These are phyloP conservation scores for Aspergillus nidulans DNA, from an alignment of 495 filamentous ascomycete species.

Conservation along the genomic window DNA sequence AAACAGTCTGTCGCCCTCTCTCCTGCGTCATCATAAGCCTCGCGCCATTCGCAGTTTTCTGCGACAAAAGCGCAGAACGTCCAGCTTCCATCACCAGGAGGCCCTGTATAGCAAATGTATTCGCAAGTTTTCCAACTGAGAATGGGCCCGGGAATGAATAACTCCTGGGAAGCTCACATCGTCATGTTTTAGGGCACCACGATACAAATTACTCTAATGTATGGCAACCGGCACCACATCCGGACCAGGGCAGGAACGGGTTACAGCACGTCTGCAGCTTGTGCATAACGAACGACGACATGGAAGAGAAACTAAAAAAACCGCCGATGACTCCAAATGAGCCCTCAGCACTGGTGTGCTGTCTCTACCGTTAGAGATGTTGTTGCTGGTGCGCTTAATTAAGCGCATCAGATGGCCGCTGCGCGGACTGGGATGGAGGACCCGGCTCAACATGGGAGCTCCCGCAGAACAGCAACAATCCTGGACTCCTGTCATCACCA, in stretches of 20 bases:
- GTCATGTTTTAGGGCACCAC: conserved; percentile 45
- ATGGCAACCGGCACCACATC: conserved; percentile 13
- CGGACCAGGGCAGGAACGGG: conserved; percentile 21
- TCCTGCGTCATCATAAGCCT: not conserved
- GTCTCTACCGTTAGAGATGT: conserved; percentile 49
- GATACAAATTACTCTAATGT: conserved; percentile 36
- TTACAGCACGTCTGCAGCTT: conserved; percentile 24
- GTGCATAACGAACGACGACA: conserved; percentile 25
- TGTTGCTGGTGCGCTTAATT: no score
- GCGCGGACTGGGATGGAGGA: no score
- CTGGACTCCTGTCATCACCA: no score
- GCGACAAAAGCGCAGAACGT: not conserved
- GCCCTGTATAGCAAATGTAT: not conserved
- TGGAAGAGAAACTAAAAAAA: conserved; percentile 45
- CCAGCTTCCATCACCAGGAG: not conserved
- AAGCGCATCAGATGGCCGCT: no score
- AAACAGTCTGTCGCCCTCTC: no score
- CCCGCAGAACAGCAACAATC: no score
- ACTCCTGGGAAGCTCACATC: conserved; percentile 41
- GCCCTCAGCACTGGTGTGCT: conserved; percentile 43
- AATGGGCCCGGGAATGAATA: conserved; percentile 35
- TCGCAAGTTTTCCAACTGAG: conserved; percentile 40
- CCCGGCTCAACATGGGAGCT: no score
- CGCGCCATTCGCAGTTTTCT: not conserved
- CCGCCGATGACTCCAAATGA: conserved; percentile 37